Base-by-base conservation (phyloP, 345 rosid species). In the Bruguiera parviflora region DNA sequence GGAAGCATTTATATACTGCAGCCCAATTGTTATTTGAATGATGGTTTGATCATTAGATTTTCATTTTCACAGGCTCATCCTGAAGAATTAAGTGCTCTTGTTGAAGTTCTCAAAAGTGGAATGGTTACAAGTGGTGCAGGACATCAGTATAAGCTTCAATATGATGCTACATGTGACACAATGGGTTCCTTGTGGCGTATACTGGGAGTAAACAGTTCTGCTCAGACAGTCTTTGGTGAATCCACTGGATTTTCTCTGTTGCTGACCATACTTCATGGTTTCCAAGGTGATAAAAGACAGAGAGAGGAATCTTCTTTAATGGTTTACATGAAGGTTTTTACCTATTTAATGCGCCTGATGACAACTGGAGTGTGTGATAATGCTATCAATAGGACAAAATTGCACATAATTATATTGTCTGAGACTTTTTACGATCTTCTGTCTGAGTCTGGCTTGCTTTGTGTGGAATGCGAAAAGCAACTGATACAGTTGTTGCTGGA, bases 171-270 rank as follows among this genome's bases (percentile, higher is more conserved):
- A 85, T 96, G 99, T 79, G 99, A 96, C 79, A 88, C 86, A 46
- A 90, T 96, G 98, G 97, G 99, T 35, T 78, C 98, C 63, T 76
- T 96, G 76, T 96, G 99, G 98, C 97, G 99, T 47, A 86, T 96
- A 77, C 72, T 96, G 74, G 96, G 98, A 63, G 85, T 80, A 56
- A 96, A 92, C 80, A 83, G 76, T 63, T 87, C 92, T 70, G 94
- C 94, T 53, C 97, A 92, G 78, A 85, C 83, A 81, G 86, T 90
- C 66, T 96, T 96, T 70, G 99, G 98, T 75, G 99, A 96, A 85
- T 87, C 96, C 69, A 90, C 97, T 64, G 99, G 99, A 28, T 92
- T 95, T 81, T 96, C 99, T 75, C 96, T 96, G 82, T 85, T 96
- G 74, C 75, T 92, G 77, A 96, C 98, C 58, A 86, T 85, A 64